These are phyloP conservation scores for Roridomyces roridus DNA, from an alignment of 768 basidiomycete genomes.

Conservation along the genomic window DNA sequence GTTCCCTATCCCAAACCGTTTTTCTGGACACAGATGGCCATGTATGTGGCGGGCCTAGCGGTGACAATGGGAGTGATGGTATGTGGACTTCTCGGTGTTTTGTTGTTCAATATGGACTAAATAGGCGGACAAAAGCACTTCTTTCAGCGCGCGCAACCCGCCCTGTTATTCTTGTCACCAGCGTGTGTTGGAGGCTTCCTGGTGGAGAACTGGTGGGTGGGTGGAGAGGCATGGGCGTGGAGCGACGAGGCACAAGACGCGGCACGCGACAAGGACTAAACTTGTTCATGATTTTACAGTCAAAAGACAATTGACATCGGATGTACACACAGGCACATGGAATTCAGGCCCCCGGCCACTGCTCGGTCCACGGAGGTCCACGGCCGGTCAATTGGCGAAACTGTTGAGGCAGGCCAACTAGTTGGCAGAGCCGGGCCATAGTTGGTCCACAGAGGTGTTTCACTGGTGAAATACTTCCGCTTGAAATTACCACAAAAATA, in stretches of 20 bases:
- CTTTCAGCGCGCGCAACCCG: conserved; percentile 83
- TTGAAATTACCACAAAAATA: no score
- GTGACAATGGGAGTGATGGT: conserved; percentile 85
- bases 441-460: no score
- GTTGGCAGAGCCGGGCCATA: no score
- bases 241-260: conserved; percentile 52
- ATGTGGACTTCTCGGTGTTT: background rate
- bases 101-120: background rate
- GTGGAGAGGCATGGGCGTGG: conserved; percentile 80
- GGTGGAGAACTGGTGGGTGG: conserved; percentile 72
- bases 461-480: no score
- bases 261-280: background rate
- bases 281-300: no score
- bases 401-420: no score
- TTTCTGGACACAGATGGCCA: conserved; percentile 70
- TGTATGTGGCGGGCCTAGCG: conserved; percentile 76
- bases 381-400: no score
- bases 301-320: no score
- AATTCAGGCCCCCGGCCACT: conserved; percentile 25
- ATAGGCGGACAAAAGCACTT: conserved; percentile 44
- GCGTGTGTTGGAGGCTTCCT: conserved; percentile 78
- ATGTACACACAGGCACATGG: no score
- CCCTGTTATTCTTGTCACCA: conserved; percentile 89
- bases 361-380: no score
- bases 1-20: conserved; percentile 70